Conservation (phyloP, 331 rosid genomes). For the Malus hybrid region DNA sequence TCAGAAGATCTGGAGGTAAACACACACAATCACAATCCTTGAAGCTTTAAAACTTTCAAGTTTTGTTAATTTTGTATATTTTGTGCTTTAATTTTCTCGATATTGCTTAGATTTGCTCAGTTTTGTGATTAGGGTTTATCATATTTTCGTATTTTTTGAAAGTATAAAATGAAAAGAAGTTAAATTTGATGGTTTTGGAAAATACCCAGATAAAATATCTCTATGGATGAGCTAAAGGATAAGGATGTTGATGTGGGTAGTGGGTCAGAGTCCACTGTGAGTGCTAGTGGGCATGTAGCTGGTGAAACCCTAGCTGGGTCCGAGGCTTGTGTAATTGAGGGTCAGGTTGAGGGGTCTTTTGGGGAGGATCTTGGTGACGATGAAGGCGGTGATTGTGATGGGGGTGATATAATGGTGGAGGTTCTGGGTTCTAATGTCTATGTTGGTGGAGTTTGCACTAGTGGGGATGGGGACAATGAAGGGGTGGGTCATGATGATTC, state of each 20-base stretch:
- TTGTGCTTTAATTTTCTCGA: neutral
- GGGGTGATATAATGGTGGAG: conserved; percentile 71
- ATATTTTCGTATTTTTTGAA: neutral
- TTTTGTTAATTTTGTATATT: conserved; percentile 7
- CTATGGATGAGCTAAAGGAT: conserved; percentile 61
- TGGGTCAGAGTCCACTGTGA: conserved; percentile 35
- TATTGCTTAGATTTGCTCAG: neutral
- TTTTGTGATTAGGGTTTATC: conserved; percentile 39
- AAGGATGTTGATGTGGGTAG: conserved; percentile 28
- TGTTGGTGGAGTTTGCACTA: conserved; percentile 74
- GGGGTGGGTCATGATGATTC: conserved; percentile 23
- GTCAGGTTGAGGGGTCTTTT: conserved; percentile 28
- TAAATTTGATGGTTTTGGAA: conserved; percentile 17
- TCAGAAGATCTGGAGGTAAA: conserved; percentile 63
- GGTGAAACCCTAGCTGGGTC: conserved; percentile 27
- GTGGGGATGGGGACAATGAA: conserved; percentile 27
- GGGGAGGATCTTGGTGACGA: conserved; percentile 28
- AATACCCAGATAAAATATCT: conserved; percentile 36
- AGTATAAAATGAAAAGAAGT: neutral
- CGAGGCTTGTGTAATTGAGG: conserved; percentile 13
- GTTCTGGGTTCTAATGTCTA: conserved; percentile 68
- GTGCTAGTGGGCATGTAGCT: conserved; percentile 28
- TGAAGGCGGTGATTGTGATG: conserved; percentile 51
- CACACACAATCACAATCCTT: neutral
- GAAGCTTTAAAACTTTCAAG: neutral